A percentile compares a stretch with the other conserved stretches of the same genome.
phyloP scores from a whole-genome alignment of 345 rosid species.

The Populus euphratica region DNA sequence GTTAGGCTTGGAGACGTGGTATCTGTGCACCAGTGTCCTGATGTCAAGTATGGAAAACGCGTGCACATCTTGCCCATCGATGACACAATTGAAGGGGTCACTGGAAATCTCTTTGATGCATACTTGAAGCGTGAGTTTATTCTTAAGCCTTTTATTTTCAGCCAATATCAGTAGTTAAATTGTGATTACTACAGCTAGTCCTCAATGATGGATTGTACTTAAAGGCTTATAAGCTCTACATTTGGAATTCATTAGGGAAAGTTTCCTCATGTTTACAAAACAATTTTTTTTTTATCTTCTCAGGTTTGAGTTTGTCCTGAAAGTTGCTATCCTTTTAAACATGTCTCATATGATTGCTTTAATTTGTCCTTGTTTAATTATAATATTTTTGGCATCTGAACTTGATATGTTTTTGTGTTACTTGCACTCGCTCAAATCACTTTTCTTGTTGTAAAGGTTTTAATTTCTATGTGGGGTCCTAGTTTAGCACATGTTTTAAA shows the following conservation, averaged over 20 bases:
- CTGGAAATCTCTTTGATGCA: conserved; percentile 93
- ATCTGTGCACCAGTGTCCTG: conserved; percentile 85
- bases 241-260: not conserved
- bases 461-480: too few species aligned
- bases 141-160: conserved; percentile 1
- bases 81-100: conserved; percentile 87
- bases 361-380: too few species aligned
- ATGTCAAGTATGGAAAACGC: conserved; percentile 89
- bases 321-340: not conserved
- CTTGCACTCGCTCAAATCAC: too few species aligned
- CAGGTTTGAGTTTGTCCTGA: not conserved
- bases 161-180: not conserved
- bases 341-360: too few species aligned
- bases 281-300: not conserved
- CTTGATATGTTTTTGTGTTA: not conserved
- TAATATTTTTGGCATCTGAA: not conserved
- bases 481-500: not conserved
- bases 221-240: not conserved
- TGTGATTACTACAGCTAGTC: not conserved
- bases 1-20: conserved; percentile 88
- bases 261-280: not conserved
- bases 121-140: conserved; percentile 74
- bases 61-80: conserved; percentile 91
- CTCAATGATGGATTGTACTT: not conserved
- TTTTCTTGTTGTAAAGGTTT: too few species aligned